Conservation (phyloP, 73 alveolate species). For the Breviolum minutum region DNA sequence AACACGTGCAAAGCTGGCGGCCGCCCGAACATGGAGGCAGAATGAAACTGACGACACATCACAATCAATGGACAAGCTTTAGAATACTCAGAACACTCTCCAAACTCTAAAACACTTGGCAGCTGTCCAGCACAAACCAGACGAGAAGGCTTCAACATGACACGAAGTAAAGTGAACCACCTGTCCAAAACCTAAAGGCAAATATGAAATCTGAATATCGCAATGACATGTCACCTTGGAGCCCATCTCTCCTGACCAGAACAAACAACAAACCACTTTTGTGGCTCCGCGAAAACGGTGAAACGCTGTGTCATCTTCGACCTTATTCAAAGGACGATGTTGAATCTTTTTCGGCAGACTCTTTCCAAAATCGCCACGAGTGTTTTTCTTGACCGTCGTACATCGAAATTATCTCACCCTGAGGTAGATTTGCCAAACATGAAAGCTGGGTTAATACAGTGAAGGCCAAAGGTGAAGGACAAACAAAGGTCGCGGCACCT, state of each 20-base stretch:
- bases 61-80: not conserved
- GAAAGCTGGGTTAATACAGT: no score
- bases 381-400: no score
- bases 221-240: not conserved
- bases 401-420: no score
- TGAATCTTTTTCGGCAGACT: no score
- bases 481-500: not conserved
- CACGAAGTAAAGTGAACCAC: not conserved
- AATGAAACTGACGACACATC: no score
- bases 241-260: conserved; percentile 24
- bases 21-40: not conserved
- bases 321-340: not conserved
- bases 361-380: no score
- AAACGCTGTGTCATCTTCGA: conserved; percentile 1
- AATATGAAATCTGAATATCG: not conserved
- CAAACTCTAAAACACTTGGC: not conserved
- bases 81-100: not conserved
- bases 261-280: conserved; percentile 48
- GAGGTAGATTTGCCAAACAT: no score
- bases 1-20: conserved; percentile 41
- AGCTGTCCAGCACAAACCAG: conserved; percentile 15
- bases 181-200: not conserved
- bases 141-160: conserved; percentile 17
- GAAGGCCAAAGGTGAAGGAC: not conserved
- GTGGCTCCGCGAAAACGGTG: conserved; percentile 9